phyloP scores from a whole-genome alignment of 208 protist genomes.

The Leishmania lainsoni region DNA sequence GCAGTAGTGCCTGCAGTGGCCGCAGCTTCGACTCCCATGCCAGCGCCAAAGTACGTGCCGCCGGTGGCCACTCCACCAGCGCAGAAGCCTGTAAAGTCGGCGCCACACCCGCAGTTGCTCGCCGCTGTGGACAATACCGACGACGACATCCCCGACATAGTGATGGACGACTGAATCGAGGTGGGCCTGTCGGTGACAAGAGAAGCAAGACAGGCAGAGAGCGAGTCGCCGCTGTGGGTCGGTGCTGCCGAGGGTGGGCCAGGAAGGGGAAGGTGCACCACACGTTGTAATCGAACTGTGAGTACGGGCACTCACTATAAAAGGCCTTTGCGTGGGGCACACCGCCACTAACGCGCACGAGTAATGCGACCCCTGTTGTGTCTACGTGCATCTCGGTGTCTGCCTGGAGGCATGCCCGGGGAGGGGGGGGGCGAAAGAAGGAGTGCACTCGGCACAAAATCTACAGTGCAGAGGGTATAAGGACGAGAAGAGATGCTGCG shows the following conservation, averaged over 20 bases:
- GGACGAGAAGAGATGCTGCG: not conserved
- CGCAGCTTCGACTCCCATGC: not conserved
- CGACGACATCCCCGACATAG: slow-evolving; percentile 62
- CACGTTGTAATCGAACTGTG: not conserved
- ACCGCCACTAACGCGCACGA: not conserved
- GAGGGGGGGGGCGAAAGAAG: not conserved
- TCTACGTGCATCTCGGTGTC: not conserved
- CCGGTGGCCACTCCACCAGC: not conserved
- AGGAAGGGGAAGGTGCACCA: not conserved
- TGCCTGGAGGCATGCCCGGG: not conserved
- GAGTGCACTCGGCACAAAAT: not conserved
- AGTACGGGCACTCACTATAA: not conserved
- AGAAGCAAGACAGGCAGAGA: not conserved
- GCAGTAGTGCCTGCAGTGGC: not conserved
- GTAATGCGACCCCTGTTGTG: not conserved
- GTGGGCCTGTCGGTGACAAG: not conserved
- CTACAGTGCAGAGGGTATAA: not conserved
- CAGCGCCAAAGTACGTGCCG: not conserved
- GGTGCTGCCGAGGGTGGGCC: not conserved
- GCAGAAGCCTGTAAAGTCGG: not conserved
- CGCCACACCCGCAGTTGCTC: not conserved
- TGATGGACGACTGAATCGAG: slow-evolving; percentile 51
- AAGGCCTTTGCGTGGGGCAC: not conserved
- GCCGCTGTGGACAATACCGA: slow-evolving; percentile 27
- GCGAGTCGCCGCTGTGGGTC: not conserved